Evolutionary conservation across 1,139 yeast genomes (phyloP).

Genomic region (Insectozyma bohioensis): DNA sequence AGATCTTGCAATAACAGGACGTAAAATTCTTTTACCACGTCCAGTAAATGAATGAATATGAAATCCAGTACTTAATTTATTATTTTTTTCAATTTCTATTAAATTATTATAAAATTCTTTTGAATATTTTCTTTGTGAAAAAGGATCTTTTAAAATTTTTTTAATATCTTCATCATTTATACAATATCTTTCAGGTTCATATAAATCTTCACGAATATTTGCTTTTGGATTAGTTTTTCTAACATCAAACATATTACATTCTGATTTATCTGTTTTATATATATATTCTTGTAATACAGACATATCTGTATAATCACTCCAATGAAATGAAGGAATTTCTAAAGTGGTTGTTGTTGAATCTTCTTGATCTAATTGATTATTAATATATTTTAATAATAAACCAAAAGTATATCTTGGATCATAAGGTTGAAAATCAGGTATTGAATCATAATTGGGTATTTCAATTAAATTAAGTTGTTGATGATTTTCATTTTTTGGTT

Average conservation of each 20-base stretch:
- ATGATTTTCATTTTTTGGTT: constrained; percentile 19
- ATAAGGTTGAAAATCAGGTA: constrained; percentile 36
- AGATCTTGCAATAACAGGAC: constrained; percentile 34
- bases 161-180: constrained; percentile 17
- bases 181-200: constrained; percentile 25
- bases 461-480: constrained; percentile 30
- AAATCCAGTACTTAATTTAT: constrained; percentile 32
- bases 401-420: constrained; percentile 52
- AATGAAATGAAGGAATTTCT: constrained; percentile 29
- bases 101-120: too few species aligned
- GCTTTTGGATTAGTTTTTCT: background rate
- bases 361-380: constrained; percentile 9
- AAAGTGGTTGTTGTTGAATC: background rate
- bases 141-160: constrained; percentile 9
- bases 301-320: constrained; percentile 46
- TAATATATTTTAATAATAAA: constrained; percentile 34
- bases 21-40: constrained; percentile 24
- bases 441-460: constrained; percentile 20
- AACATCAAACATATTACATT: constrained; percentile 26
- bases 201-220: constrained; percentile 21
- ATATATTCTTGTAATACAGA: constrained; percentile 27
- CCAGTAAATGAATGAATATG: constrained; percentile 37
- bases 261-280: constrained; percentile 17
- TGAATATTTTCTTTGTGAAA: too few species aligned
- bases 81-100: too few species aligned